Evolutionary conservation across 2,329 filamentous ascomycete species (phyloP).

Genomic region (Didymella arachidicola): DNA sequence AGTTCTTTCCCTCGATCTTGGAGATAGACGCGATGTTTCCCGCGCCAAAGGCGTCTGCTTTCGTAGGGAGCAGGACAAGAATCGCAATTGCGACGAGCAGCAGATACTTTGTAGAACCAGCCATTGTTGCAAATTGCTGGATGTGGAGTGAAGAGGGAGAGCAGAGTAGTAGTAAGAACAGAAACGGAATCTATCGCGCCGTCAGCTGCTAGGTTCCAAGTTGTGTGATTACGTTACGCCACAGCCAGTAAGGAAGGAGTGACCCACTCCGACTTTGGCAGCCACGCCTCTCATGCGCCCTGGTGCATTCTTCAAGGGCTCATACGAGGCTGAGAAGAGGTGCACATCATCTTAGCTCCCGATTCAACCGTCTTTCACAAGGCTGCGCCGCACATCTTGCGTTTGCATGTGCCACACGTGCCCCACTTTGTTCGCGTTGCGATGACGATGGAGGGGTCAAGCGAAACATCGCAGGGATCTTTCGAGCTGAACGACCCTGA

Average conservation of each 20-base stretch:
- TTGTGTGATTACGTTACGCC: slow-evolving; percentile 18
- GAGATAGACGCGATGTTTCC: slow-evolving; percentile 55
- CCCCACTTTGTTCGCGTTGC: slow-evolving; percentile 10
- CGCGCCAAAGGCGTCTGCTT: slow-evolving; percentile 56
- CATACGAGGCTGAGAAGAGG: slow-evolving; percentile 8
- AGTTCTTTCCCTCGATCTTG: slow-evolving; percentile 57
- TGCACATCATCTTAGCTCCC: slow-evolving; percentile 12
- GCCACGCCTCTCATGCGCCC: neutral
- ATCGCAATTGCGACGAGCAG: slow-evolving; percentile 49
- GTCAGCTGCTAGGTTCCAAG: slow-evolving; percentile 19
- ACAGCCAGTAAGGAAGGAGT: slow-evolving; percentile 10
- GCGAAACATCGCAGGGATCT: slow-evolving; percentile 4
- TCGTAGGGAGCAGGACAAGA: slow-evolving; percentile 48
- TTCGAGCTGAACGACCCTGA: slow-evolving; percentile 8
- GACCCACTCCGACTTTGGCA: slow-evolving; percentile 10
- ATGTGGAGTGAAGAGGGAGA: slow-evolving; percentile 11
- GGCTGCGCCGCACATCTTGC: slow-evolving; percentile 13
- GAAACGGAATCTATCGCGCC: slow-evolving; percentile 12
- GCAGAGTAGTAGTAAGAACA: slow-evolving; percentile 14
- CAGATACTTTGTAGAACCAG: slow-evolving; percentile 43
- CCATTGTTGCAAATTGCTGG: slow-evolving; percentile 38
- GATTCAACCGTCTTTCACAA: neutral
- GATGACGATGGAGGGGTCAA: slow-evolving; percentile 17
- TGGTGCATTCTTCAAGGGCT: neutral
- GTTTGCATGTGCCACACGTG: slow-evolving; percentile 18